Percentiles rank a stretch among this genome's conserved stretches.
These are phyloP conservation scores for Vigna mungo DNA, from an alignment of 306 rosid genomes.

Conservation along the genomic window DNA sequence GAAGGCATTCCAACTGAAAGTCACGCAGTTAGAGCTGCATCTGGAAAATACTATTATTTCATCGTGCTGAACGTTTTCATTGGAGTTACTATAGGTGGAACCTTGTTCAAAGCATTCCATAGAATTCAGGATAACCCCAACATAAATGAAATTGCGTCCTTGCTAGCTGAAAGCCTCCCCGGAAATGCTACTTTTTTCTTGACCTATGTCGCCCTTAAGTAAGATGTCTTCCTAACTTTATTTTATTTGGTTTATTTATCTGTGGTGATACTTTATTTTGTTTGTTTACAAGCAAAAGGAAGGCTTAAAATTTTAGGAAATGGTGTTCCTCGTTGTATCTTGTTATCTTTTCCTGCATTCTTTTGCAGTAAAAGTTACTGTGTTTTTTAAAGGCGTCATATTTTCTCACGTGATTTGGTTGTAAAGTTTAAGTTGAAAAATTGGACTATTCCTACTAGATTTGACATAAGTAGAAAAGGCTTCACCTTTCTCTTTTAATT, in stretches of 20 bases:
- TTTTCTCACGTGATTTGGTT: constrained; percentile 6
- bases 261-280: neutral
- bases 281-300: constrained; percentile 2
- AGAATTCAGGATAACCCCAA: constrained; percentile 53
- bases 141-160: constrained; percentile 11
- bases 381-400: constrained; percentile 10
- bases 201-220: constrained; percentile 92
- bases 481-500: neutral
- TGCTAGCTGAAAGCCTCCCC: constrained; percentile 78
- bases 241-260: constrained; percentile 22
- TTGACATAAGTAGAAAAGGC: neutral
- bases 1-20: constrained; percentile 89
- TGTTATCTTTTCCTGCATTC: constrained; percentile 21
- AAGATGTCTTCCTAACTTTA: constrained; percentile 51
- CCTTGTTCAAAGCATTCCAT: constrained; percentile 73
- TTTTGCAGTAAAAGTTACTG: constrained; percentile 21
- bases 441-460: constrained; percentile 6
- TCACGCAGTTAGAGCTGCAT: constrained; percentile 84
- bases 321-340: constrained; percentile 13
- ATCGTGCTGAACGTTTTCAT: constrained; percentile 78
- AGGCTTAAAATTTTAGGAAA: neutral
- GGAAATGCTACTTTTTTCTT: constrained; percentile 83
- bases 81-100: constrained; percentile 81
- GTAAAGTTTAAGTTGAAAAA: neutral
- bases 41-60: constrained; percentile 95